phyloP scores from a whole-genome alignment of 345 rosid genomes.

The Moricandia arvensis region DNA sequence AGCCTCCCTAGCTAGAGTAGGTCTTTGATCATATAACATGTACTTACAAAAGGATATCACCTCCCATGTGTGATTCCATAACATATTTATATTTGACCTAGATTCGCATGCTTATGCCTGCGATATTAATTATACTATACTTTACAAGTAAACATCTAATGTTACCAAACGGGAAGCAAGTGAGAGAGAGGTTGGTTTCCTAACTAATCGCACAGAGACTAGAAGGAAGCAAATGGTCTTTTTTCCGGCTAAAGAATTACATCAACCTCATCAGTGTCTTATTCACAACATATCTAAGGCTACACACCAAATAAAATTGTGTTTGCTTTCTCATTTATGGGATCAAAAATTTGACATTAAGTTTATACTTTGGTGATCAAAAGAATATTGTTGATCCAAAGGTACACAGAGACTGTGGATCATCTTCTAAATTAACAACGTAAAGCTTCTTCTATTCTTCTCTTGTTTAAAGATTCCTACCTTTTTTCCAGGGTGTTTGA shows the following conservation, averaged over 20 bases:
- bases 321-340: conserved; percentile 9
- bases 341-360: neutral
- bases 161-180: too few species aligned
- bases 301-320: neutral
- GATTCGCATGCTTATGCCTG: neutral
- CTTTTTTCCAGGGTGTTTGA: neutral
- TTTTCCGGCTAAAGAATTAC: too few species aligned
- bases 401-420: neutral
- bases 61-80: neutral
- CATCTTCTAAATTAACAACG: neutral
- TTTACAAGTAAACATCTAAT: neutral
- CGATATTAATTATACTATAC: neutral
- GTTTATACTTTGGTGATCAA: neutral
- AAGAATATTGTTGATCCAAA: neutral
- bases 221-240: too few species aligned
- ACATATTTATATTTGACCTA: neutral
- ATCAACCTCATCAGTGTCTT: too few species aligned
- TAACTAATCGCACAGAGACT: too few species aligned
- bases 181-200: too few species aligned
- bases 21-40: neutral
- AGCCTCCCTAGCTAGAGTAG: neutral
- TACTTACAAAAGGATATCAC: neutral
- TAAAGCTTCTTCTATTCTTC: neutral
- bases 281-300: neutral
- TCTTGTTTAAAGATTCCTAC: neutral